Conservation (phyloP, 805 yeast genomes). For the Candida piceae region DNA sequence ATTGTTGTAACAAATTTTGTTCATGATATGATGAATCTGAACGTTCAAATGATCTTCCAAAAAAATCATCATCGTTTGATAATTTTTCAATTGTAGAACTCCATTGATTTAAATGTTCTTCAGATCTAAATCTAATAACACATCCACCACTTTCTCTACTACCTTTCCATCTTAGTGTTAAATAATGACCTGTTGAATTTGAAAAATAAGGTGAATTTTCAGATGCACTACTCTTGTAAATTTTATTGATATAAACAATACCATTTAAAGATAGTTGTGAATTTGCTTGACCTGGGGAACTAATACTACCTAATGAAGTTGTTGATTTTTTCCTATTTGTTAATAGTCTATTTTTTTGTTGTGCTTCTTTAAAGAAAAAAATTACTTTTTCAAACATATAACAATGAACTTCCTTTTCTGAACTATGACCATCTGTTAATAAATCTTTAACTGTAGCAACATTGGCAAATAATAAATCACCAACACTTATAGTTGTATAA, state of each 20-base stretch:
- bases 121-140: constrained; percentile 74
- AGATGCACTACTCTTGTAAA: constrained; percentile 23
- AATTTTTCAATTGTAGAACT: constrained; percentile 53
- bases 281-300: constrained; percentile 3
- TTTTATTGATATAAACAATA: constrained; percentile 26
- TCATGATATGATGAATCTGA: constrained; percentile 7
- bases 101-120: constrained; percentile 84
- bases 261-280: constrained; percentile 26
- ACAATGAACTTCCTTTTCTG: constrained; percentile 83
- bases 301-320: constrained; percentile 30
- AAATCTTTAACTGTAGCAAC: constrained; percentile 62
- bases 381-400: constrained; percentile 73
- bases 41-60: constrained; percentile 5
- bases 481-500: constrained; percentile 70
- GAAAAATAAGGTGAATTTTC: constrained; percentile 28
- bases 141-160: constrained; percentile 83
- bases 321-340: constrained; percentile 44
- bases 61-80: constrained; percentile 26
- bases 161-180: constrained; percentile 78
- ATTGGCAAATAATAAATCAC: constrained; percentile 77
- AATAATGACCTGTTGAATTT: constrained; percentile 44
- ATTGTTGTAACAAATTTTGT: not conserved
- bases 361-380: constrained; percentile 58
- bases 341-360: constrained; percentile 44
- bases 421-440: constrained; percentile 44